Conservation (phyloP, 306 rosid species). For the Aeschynomene evenia region DNA sequence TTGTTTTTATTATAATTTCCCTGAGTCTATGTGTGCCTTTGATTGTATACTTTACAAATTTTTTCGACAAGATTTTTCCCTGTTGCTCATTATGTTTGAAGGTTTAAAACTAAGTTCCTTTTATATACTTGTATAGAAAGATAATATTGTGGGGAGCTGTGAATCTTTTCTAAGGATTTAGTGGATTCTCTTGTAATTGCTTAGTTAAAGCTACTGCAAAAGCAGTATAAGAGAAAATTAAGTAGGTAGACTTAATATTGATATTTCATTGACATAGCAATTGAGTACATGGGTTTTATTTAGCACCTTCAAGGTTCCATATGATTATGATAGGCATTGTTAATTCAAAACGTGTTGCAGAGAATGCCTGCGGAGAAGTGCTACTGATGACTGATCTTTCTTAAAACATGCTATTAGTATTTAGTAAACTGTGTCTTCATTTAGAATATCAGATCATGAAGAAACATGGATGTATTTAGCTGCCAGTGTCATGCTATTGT, state of each 20-base stretch:
- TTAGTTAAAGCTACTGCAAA: neutral
- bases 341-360: neutral
- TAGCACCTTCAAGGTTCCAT: constrained; percentile 24
- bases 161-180: constrained; percentile 14
- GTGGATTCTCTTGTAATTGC: neutral
- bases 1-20: constrained; percentile 1
- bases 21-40: neutral
- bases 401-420: neutral
- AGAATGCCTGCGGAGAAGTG: neutral
- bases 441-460: neutral
- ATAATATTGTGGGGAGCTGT: neutral
- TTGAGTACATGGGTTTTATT: constrained; percentile 15
- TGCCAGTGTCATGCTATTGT: constrained; percentile 5
- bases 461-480: constrained; percentile 3
- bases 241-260: neutral
- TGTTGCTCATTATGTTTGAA: neutral
- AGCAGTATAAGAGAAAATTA: neutral
- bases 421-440: constrained; percentile 13
- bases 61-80: neutral
- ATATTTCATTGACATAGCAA: neutral
- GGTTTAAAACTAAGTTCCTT: constrained; percentile 8
- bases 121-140: constrained; percentile 12
- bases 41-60: neutral
- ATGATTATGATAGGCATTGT: neutral
- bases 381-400: neutral